Evolutionary conservation across 371 early-diverging fungal genomes (phyloP).

Genomic region (Actinomucor elegans): DNA sequence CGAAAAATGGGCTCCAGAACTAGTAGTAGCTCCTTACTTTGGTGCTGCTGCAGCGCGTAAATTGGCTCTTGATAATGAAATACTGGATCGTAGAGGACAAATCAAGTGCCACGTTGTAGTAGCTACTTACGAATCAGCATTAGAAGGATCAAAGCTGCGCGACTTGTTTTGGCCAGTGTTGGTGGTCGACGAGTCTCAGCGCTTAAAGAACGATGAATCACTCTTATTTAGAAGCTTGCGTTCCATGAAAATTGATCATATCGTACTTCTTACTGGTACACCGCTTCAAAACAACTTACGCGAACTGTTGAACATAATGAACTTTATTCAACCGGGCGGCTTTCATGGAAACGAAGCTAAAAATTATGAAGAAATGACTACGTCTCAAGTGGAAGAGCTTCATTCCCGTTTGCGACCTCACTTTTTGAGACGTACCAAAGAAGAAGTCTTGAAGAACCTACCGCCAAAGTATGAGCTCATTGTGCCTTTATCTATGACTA

Average conservation of each 20-base stretch:
- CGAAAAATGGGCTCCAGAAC: conserved; percentile 72
- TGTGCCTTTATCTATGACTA: conserved; percentile 80
- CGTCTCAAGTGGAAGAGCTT: conserved; percentile 36
- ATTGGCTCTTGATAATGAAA: conserved; percentile 60
- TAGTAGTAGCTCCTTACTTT: conserved; percentile 59
- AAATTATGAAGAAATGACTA: conserved; percentile 52
- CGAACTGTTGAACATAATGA: conserved; percentile 74
- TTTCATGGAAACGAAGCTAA: conserved; percentile 55
- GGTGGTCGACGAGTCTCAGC: conserved; percentile 87
- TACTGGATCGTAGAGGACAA: conserved; percentile 49
- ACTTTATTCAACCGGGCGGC: conserved; percentile 67
- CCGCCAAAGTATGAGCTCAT: conserved; percentile 91
- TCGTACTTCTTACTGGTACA: conserved; percentile 78
- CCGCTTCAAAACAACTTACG: conserved; percentile 79
- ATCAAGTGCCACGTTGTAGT: conserved; percentile 80
- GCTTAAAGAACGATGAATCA: conserved; percentile 78
- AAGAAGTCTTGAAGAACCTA: conserved; percentile 75
- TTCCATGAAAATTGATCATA: conserved; percentile 50
- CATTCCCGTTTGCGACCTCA: conserved; percentile 70
- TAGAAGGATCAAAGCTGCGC: conserved; percentile 3
- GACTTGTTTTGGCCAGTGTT: conserved; percentile 61
- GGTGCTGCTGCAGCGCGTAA: conserved; percentile 49
- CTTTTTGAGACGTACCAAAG: conserved; percentile 91
- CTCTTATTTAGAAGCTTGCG: conserved; percentile 67
- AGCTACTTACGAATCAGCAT: conserved; percentile 69